Percentiles rank a stretch among this genome's conserved stretches.
Evolutionary conservation across 768 basidiomycete genomes (phyloP).

Genomic region (Kwoniella dendrophila): DNA sequence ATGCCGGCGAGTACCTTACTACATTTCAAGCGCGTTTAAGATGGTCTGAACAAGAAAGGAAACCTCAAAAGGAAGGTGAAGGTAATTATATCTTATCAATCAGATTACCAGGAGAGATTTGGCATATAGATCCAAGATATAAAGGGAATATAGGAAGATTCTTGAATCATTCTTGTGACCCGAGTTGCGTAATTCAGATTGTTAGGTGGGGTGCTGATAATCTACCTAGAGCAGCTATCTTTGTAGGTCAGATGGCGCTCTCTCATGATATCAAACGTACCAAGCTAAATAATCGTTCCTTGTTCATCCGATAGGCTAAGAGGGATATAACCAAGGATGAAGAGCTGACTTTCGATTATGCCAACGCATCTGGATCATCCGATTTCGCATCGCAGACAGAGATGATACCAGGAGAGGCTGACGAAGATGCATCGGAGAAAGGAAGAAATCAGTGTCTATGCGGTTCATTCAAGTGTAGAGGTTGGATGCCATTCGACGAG

Average conservation of each 20-base stretch:
- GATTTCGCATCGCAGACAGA: background rate
- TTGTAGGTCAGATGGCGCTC: conserved; percentile 35
- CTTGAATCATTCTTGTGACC: conserved; percentile 55
- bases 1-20: conserved; percentile 54
- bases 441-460: conserved; percentile 30
- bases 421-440: background rate
- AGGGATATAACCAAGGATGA: conserved; percentile 42
- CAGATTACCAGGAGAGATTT: conserved; percentile 27
- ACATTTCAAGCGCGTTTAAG: conserved; percentile 38
- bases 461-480: conserved; percentile 30
- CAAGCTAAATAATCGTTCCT: background rate
- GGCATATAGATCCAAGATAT: conserved; percentile 51
- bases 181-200: conserved; percentile 51
- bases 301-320: conserved; percentile 32
- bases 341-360: conserved; percentile 56
- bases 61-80: conserved; percentile 14
- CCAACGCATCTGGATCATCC: conserved; percentile 39
- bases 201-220: conserved; percentile 47
- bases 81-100: conserved; percentile 55
- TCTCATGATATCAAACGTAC: background rate
- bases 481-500: conserved; percentile 48
- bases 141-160: conserved; percentile 53
- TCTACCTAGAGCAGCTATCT: conserved; percentile 53
- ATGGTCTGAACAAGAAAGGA: conserved; percentile 20
- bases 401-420: background rate